phyloP scores from a whole-genome alignment of 169 alveolate genomes.

The Plasmodium knowlesi region DNA sequence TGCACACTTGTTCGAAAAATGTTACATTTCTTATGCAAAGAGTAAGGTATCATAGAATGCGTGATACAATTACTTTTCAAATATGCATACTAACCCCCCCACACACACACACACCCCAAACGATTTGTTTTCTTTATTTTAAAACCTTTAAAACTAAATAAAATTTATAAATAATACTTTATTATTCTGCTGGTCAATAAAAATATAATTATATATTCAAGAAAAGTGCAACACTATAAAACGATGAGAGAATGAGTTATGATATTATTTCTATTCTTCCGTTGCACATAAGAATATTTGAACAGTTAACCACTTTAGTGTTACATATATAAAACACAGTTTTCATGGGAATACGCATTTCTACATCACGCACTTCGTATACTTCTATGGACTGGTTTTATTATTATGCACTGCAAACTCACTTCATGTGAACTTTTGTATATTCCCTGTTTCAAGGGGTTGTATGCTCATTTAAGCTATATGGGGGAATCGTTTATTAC shows the following conservation, averaged over 20 bases:
- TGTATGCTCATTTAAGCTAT: no score
- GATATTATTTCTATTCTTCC: neutral
- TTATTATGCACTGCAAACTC: no score
- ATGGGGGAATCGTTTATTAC: no score
- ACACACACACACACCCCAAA: no score
- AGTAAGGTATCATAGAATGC: neutral
- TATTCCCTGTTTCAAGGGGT: no score
- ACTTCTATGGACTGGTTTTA: neutral
- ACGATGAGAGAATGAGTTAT: neutral
- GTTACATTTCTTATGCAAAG: neutral
- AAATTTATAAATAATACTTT: no score
- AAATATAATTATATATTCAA: no score
- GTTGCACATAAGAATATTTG: neutral
- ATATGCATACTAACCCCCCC: neutral
- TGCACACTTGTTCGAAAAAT: neutral
- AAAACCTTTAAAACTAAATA: neutral
- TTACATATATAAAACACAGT: neutral
- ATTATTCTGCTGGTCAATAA: neutral
- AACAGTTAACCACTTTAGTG: neutral
- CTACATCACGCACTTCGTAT: neutral
- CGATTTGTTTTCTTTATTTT: neutral
- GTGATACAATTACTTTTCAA: neutral
- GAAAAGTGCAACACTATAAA: neutral
- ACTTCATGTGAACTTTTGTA: neutral
- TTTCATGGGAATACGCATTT: neutral